phyloP scores from a whole-genome alignment of 148 eudicot genomes.

The Spergularia marina region DNA sequence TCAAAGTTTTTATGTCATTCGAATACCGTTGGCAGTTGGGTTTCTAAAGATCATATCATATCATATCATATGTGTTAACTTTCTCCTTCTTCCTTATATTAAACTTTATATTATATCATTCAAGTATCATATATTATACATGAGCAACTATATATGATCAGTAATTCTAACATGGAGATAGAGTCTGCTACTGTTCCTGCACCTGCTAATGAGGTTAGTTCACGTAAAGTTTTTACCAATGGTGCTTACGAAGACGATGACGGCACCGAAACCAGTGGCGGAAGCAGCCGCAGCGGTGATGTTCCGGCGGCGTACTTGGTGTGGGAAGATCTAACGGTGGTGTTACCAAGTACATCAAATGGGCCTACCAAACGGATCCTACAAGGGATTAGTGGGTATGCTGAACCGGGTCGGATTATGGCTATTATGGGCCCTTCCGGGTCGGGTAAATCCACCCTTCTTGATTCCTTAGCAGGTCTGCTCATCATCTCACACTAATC shows the following conservation, averaged over 20 bases:
- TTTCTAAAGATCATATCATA: no score
- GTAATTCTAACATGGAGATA: constrained; percentile 26
- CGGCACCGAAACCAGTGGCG: constrained; percentile 26
- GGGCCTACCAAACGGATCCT: constrained; percentile 58
- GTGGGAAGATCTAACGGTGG: constrained; percentile 70
- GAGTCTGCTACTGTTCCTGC: constrained; percentile 12
- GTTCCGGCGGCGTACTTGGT: constrained; percentile 52
- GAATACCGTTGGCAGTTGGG: no score
- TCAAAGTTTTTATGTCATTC: no score
- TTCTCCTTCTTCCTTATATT: neutral
- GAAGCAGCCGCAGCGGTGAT: constrained; percentile 30
- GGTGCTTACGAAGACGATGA: constrained; percentile 17
- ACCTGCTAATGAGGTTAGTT: neutral
- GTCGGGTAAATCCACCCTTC: constrained; percentile 87
- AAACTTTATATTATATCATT: neutral
- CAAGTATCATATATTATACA: neutral
- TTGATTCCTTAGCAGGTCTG: constrained; percentile 70
- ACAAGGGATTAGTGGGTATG: constrained; percentile 54
- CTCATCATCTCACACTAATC: neutral
- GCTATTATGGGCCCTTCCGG: constrained; percentile 97
- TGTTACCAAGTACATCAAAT: constrained; percentile 45
- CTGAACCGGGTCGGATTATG: constrained; percentile 77
- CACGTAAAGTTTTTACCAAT: constrained; percentile 13
- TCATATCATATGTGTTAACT: no score
- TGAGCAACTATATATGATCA: neutral